Conservation (phyloP, 441 rosid species). For the Populus hybrid region DNA sequence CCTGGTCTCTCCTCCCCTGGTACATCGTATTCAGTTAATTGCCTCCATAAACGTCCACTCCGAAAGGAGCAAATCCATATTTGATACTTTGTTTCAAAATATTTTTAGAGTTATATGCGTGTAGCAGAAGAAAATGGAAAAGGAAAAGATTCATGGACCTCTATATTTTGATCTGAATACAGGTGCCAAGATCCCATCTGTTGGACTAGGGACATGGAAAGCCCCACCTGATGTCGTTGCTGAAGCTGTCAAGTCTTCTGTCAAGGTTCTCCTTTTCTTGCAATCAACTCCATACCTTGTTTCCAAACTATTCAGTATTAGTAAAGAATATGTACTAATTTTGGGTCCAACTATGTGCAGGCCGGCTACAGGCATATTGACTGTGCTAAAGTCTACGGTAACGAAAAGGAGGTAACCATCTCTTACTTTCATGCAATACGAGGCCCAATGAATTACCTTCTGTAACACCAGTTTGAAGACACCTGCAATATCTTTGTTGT, state of each 20-base stretch:
- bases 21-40: background rate
- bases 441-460: background rate
- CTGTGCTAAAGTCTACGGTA: slow-evolving; percentile 39
- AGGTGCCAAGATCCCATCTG: slow-evolving; percentile 49
- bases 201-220: slow-evolving; percentile 60
- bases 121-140: slow-evolving; percentile 21
- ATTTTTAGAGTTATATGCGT: background rate
- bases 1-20: background rate
- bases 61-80: background rate
- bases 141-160: slow-evolving; percentile 13
- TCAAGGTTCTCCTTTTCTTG: slow-evolving; percentile 29
- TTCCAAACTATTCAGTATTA: background rate
- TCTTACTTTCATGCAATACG: background rate
- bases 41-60: background rate
- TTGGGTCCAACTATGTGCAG: slow-evolving; percentile 24
- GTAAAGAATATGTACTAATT: background rate
- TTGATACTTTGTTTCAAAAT: background rate
- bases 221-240: slow-evolving; percentile 45
- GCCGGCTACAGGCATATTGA: slow-evolving; percentile 50
- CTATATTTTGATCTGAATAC: slow-evolving; percentile 45
- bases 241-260: slow-evolving; percentile 40
- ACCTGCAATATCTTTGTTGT: background rate
- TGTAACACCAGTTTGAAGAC: background rate
- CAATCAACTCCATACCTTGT: background rate
- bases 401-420: slow-evolving; percentile 39